A percentile compares a stretch with the other conserved stretches of the same genome.
Conservation (phyloP, 768 basidiomycete species). For the Hygrocybe punicea region DNA sequence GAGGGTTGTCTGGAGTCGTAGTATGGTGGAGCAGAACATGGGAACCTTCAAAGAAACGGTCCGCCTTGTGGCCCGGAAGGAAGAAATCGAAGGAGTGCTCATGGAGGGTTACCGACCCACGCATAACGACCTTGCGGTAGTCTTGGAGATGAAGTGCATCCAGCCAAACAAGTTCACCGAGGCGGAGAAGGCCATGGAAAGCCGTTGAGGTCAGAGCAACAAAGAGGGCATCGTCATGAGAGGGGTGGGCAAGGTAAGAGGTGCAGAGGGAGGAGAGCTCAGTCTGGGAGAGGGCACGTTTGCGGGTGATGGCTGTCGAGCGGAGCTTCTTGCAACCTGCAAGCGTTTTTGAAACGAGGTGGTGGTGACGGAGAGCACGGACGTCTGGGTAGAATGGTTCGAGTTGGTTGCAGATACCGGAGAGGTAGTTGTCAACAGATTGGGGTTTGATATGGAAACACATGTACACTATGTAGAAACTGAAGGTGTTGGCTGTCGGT, state of each 20-base stretch:
- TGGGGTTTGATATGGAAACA: slow-evolving; percentile 31
- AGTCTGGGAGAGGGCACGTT: slow-evolving; percentile 16
- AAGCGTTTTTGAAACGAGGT: slow-evolving; percentile 25
- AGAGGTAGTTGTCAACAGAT: slow-evolving; percentile 26
- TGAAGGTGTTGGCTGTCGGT: slow-evolving; percentile 38
- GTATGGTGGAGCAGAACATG: too few species aligned
- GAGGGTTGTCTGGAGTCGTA: too few species aligned
- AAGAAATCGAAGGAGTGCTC: too few species aligned
- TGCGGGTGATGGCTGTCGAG: slow-evolving; percentile 13
- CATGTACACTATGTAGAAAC: slow-evolving; percentile 36
- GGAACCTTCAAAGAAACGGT: too few species aligned
- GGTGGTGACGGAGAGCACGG: slow-evolving; percentile 10
- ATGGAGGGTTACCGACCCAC: too few species aligned
- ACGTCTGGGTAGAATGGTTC: slow-evolving; percentile 30
- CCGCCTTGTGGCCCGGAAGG: too few species aligned
- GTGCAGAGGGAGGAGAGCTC: background rate
- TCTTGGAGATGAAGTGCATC: too few species aligned
- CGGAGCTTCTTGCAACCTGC: slow-evolving; percentile 19
- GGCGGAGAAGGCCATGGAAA: background rate
- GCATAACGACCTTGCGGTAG: too few species aligned
- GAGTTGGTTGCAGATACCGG: slow-evolving; percentile 36
- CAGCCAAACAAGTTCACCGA: too few species aligned
- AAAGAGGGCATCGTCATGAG: background rate
- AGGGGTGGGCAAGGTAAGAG: background rate
- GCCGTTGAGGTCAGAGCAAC: background rate